Conservation (phyloP, 1,284 basidiomycete species). For the Cryptococcus depauperatus region DNA sequence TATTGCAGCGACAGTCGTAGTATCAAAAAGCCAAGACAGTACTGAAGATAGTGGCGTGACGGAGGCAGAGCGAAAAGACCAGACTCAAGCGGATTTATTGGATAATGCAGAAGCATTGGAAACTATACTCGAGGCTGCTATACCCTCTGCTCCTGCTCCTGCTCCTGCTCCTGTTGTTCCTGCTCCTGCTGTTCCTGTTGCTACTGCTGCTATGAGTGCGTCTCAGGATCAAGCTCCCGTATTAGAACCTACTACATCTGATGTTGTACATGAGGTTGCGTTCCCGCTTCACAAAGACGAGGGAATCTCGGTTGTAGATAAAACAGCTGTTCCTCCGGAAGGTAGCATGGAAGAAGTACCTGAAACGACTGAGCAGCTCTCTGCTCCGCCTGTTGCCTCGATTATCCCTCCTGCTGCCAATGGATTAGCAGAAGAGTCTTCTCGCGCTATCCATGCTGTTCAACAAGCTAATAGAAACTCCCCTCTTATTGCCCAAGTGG, state of each 20-base stretch:
- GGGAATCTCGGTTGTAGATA: too few species aligned
- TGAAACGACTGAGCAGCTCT: background rate
- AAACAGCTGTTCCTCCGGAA: constrained; percentile 7
- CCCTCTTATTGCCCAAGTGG: too few species aligned
- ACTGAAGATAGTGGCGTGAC: constrained; percentile 1
- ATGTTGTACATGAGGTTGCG: background rate
- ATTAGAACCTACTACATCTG: background rate
- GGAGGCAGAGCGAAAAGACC: constrained; percentile 4
- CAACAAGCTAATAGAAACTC: too few species aligned
- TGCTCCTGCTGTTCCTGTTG: too few species aligned
- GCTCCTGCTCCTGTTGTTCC: background rate
- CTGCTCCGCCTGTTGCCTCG: background rate
- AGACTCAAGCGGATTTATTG: constrained; percentile 6
- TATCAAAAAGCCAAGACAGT: background rate
- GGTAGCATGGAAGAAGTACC: constrained; percentile 14
- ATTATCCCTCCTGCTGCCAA: background rate
- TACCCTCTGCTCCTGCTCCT: background rate
- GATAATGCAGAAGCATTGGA: constrained; percentile 21
- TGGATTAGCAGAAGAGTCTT: background rate
- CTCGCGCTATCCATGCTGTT: background rate
- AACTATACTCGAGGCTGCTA: constrained; percentile 17
- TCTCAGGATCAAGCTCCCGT: background rate
- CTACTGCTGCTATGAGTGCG: background rate
- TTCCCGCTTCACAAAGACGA: background rate
- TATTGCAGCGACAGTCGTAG: constrained; percentile 23